A percentile compares a stretch with the other conserved stretches of the same genome.
Conservation (phyloP, 2,329 filamentous ascomycete species). For the Esteya vermicola region DNA sequence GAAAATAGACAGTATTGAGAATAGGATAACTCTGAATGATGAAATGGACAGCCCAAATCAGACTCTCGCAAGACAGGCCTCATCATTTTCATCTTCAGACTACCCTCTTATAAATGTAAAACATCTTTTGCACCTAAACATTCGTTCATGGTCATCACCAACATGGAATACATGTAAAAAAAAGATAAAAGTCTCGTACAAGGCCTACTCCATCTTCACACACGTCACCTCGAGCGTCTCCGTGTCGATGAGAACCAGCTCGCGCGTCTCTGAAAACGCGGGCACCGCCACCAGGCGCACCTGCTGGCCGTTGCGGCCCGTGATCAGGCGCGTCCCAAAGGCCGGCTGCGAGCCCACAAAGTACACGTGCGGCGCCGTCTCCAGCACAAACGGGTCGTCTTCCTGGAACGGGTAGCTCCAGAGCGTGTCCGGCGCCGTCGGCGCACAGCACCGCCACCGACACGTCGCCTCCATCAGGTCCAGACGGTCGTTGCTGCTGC, state of each 20-base stretch:
- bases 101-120: too few relatives aligned
- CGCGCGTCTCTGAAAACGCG: constrained; percentile 61
- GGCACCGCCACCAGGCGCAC: constrained; percentile 76
- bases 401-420: constrained; percentile 97
- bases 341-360: constrained; percentile 75
- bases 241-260: constrained; percentile 70
- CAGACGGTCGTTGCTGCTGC: constrained; percentile 59
- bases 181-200: too few relatives aligned
- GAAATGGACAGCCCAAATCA: too few relatives aligned
- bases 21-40: too few relatives aligned
- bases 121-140: too few relatives aligned
- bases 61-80: too few relatives aligned
- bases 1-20: too few relatives aligned
- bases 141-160: too few relatives aligned
- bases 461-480: constrained; percentile 92
- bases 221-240: constrained; percentile 71
- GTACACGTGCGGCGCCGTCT: constrained; percentile 76
- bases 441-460: constrained; percentile 79
- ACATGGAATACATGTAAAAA: too few relatives aligned
- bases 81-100: too few relatives aligned
- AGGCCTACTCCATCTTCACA: constrained; percentile 35
- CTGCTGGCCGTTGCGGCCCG: constrained; percentile 50
- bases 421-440: constrained; percentile 88
- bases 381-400: constrained; percentile 78
- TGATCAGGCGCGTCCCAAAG: constrained; percentile 59